Evolutionary conservation across 176 grass and related monocot species (phyloP), one percentile per base, ranked within the genome.

Genomic region (Themeda triandra): DNA sequence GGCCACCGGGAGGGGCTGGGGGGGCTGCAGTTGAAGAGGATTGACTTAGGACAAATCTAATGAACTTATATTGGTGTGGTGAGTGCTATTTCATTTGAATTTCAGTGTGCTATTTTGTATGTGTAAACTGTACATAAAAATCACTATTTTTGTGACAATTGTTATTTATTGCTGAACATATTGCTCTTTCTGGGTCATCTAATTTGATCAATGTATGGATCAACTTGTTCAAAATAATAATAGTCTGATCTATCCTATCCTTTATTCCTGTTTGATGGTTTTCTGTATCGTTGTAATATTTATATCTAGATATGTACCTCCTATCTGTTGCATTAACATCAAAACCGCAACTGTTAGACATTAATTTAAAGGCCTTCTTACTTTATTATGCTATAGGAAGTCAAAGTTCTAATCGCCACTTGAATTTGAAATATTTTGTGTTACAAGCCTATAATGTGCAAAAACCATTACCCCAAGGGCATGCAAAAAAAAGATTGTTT

Each of bases 101-200:
- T 41, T 51, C 0, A 24, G 35, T 83, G 2, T n/a, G 18, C 28
- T 28, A 45, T 76, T 41, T 10, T 60, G 27, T 48, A 60, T 31
- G 13, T 72, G 68, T 60, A 39, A 39, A 42, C 84, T 72, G 33
- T 32, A 29, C 67, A 80, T 28, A 65, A 29, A 66, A 73, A 80
- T 59, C 33, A 21, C 28, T 70, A 40, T 36, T 2, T 18, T 63
- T 44, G 10, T 35, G 17, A 23, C 33, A 13, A n/a, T 23, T 63
- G 18, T 10, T 29, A 45, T 13, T 48, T 83, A 2, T 31, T 78
- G 30, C 25, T 75, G 62, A 77, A 63, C 30, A 1, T 63, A 8
- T 49, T 66, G 10, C 11, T 17, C 76, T 40, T 21, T 45, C 13
- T 77, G 73, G 63, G 18, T 7, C 73, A 71, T 71, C 53, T 51